These are phyloP conservation scores for Citrus glauca DNA, from an alignment of 345 rosid species.

Conservation along the genomic window DNA sequence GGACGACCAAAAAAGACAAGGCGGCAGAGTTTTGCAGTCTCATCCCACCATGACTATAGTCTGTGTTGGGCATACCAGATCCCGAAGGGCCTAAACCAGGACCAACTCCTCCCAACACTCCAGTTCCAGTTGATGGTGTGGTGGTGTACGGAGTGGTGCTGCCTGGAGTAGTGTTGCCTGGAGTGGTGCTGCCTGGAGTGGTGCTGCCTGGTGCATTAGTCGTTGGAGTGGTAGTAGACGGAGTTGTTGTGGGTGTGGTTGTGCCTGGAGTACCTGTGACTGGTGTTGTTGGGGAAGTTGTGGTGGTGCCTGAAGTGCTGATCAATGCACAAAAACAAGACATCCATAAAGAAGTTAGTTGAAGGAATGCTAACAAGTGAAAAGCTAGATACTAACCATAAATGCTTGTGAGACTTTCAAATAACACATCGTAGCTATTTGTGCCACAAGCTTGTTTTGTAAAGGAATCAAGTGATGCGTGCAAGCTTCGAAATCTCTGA, in stretches of 20 bases:
- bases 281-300: conserved; percentile 5
- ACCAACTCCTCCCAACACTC: conserved; percentile 50
- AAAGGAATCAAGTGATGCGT: not conserved
- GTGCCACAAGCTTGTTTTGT: not conserved
- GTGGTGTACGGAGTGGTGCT: conserved; percentile 33
- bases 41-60: conserved; percentile 30
- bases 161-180: conserved; percentile 26
- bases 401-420: not conserved
- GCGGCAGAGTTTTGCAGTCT: conserved; percentile 6
- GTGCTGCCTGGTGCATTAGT: conserved; percentile 22
- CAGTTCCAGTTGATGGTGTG: conserved; percentile 45
- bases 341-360: not conserved
- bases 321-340: not conserved
- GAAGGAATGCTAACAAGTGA: not conserved
- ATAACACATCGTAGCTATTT: not conserved
- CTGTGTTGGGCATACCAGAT: conserved; percentile 37
- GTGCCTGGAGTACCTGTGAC: conserved; percentile 4
- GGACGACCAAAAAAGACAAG: not conserved
- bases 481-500: not conserved
- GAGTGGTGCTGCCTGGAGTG: conserved; percentile 24
- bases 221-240: conserved; percentile 22
- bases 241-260: conserved; percentile 9
- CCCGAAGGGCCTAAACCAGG: conserved; percentile 40
- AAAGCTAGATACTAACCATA: not conserved
- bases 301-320: conserved; percentile 25